Base-by-base conservation (phyloP, 2,329 filamentous ascomycete species). In the Fusarium denticulatum region DNA sequence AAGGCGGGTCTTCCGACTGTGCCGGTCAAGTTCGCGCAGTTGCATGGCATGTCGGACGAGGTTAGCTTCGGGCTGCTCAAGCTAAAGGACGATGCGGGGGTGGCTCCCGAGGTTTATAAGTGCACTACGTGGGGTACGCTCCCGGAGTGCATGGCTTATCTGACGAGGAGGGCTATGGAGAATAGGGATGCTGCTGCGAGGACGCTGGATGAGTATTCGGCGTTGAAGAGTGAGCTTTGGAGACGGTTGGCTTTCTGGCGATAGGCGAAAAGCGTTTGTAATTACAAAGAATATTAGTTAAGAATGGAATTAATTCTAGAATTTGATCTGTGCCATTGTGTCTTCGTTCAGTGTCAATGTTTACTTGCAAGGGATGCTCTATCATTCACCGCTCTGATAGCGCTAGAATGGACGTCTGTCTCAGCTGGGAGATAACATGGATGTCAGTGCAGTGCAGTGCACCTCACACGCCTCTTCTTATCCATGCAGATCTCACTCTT, bases 31-130 rank as follows among this genome's bases (percentile, higher is more conserved):
- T 90, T 87, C 69, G 87, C 86, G 7, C 88, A 89, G 78, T 81
- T 90, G 1, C 85, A 88, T 57, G 88, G 88, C 32, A 90, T 90
- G 88, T 86, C 88, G 7, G 88, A 90, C 64, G 86, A 88, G 69
- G 85, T 90, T 42, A 86, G 84, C 59, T 87, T 87, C 75, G 80
- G 82, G 10, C 80, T 89, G 1, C 80, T 89, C 15, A 82, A 85
- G 42, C 64, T 78, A 32, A 82, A 82, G 68, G 69, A 74, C 15
- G 76, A 75, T 4, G 69, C 66, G 22, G 66, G 63, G 46, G 55
- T 66, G 16, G 68, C 70, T 2, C 80, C 81, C 0, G 78, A 80
- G 24, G 83, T 83, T 4, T 84, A 79, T 72, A 84, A 84, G 72
- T 84, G 82, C 61, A 80, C 80, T 34, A 84, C 81, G 5, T 84